Evolutionary conservation across 163 green algal species (phyloP), one percentile per base, ranked within the genome.

Genomic region (Coccomyxa subellipsoidea): DNA sequence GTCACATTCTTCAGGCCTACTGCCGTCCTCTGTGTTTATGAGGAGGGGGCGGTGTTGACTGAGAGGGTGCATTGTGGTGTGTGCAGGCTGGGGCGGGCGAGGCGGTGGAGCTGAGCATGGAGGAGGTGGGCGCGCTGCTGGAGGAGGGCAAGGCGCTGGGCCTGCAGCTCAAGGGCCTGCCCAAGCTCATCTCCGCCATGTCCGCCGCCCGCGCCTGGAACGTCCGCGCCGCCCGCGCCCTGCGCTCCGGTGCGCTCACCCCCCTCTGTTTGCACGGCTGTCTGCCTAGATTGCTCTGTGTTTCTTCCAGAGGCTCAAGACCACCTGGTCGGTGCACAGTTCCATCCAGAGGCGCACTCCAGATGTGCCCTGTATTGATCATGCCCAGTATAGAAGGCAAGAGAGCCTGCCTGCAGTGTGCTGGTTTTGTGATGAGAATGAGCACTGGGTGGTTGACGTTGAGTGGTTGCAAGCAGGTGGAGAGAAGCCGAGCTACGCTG

Each of bases 71-170:
- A 71, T 54, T n/a, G n/a, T n/a, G n/a, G 9, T 72, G 83, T 37
- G 31, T 90, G 31, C 31, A 47, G 18, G n/a, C 72, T 36, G 66
- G 47, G n/a, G 69, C 72, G 37, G 83, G 82, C 40, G 73, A 71
- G 32, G 39, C 7, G 29, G 25, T 7, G 47, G 47, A 59, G 47
- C 21, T 12, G 15, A 80, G 21, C 32, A 32, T 32, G 32, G 47
- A 80, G 76, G 69, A 89, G 78, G 69, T 84, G 69, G 54, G 35
- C n/a, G 54, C n/a, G 36, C 38, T 89, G 79, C 76, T 86, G 77
- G 36, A 54, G 25, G 54, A 82, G 40, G 80, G 76, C 6, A 38
- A 82, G 37, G 38, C 5, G 10, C 84, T 89, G 77, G 78, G 71
- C 4, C 38, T 89, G 54, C 54, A 77, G 53, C 75, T 85, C 31